Evolutionary conservation across 2,329 filamentous ascomycete genomes (phyloP), one percentile per base, ranked within the genome.

Genomic region (Trichoderma sp.): DNA sequence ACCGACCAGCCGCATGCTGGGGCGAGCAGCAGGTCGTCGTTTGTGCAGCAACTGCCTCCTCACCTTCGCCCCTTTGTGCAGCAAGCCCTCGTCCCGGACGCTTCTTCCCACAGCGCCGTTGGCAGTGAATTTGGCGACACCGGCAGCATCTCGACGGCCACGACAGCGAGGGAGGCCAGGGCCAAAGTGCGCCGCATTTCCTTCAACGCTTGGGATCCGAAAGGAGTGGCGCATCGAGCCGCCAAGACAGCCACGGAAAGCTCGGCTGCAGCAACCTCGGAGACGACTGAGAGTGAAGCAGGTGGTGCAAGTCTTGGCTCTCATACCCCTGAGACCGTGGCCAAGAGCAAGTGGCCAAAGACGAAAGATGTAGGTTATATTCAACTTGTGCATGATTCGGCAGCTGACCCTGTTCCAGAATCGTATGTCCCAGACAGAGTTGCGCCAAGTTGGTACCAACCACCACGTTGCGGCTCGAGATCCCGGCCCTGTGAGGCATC

Each of bases 181-280:
- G 24, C 7, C 5, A 59, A 44, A 10, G 57, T 51, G 6, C 47
- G 61, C 1, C 67, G 58, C 0, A 64, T 71, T 0, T 34, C 50
- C 0, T 77, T 67, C 68, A 77, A 76, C 30, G 74, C 73, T 2
- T 78, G 75, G 75, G 74, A 75, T 10, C 19, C 69, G 1, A 62
- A 45, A 5, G 76, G 76, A 0, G 66, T 64, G 0, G 69, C 63
- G 5, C 66, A 75, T 30, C 54, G 56, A 3, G 63, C 26, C 1
- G 28, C 66, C 45, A 77, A 76, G 63, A 62, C 68, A 0, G 67
- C 68, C 2, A 74, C 75, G 0, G 52, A 67, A 3, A 51, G 56
- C 21, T 74, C 72, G 1, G 69, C 65, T 47, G 48, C 64, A 1
- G 61, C 57, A 1, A 69, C 67, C 1, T 66, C 66, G 3, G 66